Evolutionary conservation across 2,329 filamentous ascomycete genomes (phyloP).

Genomic region (Epichloe sp.): DNA sequence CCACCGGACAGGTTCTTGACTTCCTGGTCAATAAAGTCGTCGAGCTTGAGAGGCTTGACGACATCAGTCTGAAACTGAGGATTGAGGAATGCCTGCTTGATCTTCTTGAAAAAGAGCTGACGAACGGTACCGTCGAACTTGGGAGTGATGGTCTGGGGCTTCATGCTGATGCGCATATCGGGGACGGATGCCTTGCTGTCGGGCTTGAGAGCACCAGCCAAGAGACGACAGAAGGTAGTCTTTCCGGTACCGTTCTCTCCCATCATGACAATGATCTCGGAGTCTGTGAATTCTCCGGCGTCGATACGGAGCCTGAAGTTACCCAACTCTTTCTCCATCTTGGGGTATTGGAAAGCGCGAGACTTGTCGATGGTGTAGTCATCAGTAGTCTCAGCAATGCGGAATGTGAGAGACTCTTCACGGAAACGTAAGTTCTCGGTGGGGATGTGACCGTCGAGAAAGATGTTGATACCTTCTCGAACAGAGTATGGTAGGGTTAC

Average conservation of each 20-base stretch:
- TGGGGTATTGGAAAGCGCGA: constrained; percentile 75
- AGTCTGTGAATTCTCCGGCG: constrained; percentile 81
- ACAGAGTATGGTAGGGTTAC: constrained; percentile 92
- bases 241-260: constrained; percentile 99
- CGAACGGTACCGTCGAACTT: constrained; percentile 96
- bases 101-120: constrained; percentile 99
- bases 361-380: constrained; percentile 77
- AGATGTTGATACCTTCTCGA: constrained; percentile 98
- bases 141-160: constrained; percentile 97
- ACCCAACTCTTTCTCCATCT: constrained; percentile 86
- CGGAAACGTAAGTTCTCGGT: constrained; percentile 98
- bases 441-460: constrained; percentile 94
- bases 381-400: constrained; percentile 77
- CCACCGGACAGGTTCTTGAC: constrained; percentile 98
- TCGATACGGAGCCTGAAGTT: constrained; percentile 77
- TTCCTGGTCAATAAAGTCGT: constrained; percentile 99
- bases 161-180: constrained; percentile 96
- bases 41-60: constrained; percentile 97
- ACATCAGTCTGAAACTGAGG: constrained; percentile 99
- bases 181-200: constrained; percentile 69
- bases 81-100: constrained; percentile 89
- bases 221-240: constrained; percentile 94
- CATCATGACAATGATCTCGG: constrained; percentile 99
- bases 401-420: constrained; percentile 92
- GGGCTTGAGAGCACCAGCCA: constrained; percentile 86